A percentile compares a stretch with the other conserved stretches of the same genome.
phyloP scores from a whole-genome alignment of 768 basidiomycete genomes.

The Mycena maculata region DNA sequence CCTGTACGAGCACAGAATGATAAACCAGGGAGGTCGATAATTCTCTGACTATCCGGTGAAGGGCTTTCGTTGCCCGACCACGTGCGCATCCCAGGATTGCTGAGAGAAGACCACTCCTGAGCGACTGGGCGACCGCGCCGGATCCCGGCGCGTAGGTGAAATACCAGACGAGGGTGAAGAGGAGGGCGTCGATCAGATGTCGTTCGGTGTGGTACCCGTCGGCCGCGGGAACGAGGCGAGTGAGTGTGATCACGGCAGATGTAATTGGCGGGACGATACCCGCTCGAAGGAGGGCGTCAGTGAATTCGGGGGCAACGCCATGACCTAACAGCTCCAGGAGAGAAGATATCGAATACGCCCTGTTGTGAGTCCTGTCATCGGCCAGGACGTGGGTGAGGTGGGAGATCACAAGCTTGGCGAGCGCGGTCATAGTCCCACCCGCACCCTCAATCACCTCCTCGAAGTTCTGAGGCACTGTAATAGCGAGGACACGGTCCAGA shows the following conservation, averaged over 20 bases:
- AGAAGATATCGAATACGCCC: background rate
- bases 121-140: no score
- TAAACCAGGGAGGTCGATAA: background rate
- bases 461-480: background rate
- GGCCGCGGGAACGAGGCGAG: no score
- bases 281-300: background rate
- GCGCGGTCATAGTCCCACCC: background rate
- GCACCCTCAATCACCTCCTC: slow-evolving; percentile 7
- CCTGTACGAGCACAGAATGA: background rate
- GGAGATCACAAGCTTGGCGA: background rate
- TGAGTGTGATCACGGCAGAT: background rate
- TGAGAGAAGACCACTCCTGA: background rate
- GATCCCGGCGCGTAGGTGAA: no score
- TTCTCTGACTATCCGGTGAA: background rate
- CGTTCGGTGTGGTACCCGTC: no score
- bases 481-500: background rate
- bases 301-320: no score
- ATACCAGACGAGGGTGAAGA: no score
- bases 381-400: background rate
- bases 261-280: background rate
- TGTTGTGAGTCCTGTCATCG: background rate
- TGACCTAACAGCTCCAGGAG: background rate
- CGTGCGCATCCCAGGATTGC: background rate
- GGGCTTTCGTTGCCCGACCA: background rate
- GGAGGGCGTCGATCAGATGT: no score